Evolutionary conservation across 768 basidiomycete species (phyloP), one percentile per base, ranked within the genome.

Genomic region (Pulveroboletus sp.): DNA sequence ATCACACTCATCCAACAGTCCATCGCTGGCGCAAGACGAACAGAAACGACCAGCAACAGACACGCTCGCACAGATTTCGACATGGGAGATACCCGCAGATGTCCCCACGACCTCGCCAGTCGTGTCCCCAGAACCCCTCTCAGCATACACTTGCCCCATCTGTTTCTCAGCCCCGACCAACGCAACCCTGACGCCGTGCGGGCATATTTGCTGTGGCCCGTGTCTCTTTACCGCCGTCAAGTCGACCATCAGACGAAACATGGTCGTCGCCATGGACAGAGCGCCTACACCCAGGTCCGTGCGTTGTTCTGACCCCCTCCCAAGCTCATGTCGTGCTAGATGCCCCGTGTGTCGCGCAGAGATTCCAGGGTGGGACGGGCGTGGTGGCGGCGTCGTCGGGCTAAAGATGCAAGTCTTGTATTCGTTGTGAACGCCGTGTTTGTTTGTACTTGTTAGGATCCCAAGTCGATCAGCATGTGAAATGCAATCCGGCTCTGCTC

Each of bases 101-200:
- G 21, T 62, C 4, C 42, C 21, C 17, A 41, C 20, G 3, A 5
- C 25, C 5, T 27, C 25, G 9, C 9, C 25, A 27, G 25, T 27
- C 25, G 25, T 9, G 5, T 7, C 40, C 2, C 50, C 55, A 7
- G 64, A 65, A 36, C 71, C 69, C 1, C 73, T 87, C 14, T 75
- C 83, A 0, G 68, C 74, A n/a, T 90, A 88, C 62, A 79, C 77
- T 0, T 90, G 89, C 59, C 89, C 89, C 10, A 85, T 90, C 51
- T 90, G 89, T 61, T 88, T 89, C 72, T 82, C 74, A 34, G 77
- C 85, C 1, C 87, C 87, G 1, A 80, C 80, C 1, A 82, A 87
- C 51, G 85, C 89, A 5, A 85, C 87, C 1, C 63, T 91, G 39
- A 90, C 87, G 0, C 86, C 85, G 0, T 91, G 89, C 55, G 89